These are phyloP conservation scores for Powellomyces hirtus DNA, from an alignment of 192 early-diverging fungal species.

Conservation along the genomic window DNA sequence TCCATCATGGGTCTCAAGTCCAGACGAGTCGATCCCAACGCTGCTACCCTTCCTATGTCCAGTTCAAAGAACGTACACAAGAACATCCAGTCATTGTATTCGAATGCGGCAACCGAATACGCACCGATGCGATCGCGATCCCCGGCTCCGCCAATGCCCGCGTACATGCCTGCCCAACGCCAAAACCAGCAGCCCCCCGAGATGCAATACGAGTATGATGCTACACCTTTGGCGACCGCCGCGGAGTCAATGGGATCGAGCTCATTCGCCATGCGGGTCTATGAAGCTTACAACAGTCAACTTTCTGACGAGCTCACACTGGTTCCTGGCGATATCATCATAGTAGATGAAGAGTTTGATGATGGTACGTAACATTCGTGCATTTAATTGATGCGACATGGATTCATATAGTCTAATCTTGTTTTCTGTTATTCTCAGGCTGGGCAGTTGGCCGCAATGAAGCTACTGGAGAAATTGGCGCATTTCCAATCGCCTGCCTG, in stretches of 20 bases:
- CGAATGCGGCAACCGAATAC: neutral
- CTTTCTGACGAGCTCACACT: constrained; percentile 28
- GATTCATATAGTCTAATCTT: neutral
- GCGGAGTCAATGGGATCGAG: neutral
- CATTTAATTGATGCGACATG: neutral
- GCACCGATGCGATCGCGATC: neutral
- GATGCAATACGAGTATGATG: neutral
- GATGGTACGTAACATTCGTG: constrained; percentile 15
- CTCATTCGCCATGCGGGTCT: constrained; percentile 6
- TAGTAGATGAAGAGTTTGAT: constrained; percentile 28
- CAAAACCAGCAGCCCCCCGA: neutral
- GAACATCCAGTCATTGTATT: constrained; percentile 6
- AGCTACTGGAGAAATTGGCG: constrained; percentile 28
- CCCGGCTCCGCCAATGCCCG: constrained; percentile 1
- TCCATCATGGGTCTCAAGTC: constrained; percentile 14
- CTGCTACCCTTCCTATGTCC: neutral
- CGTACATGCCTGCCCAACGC: neutral
- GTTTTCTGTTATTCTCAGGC: neutral
- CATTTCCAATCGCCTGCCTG: constrained; percentile 34
- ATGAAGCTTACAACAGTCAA: constrained; percentile 16
- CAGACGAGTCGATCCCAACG: neutral
- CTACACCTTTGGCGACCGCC: neutral
- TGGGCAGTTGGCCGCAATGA: constrained; percentile 37
- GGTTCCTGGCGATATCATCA: constrained; percentile 24
- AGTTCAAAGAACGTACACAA: neutral